Conservation (phyloP, 2,329 filamentous ascomycete genomes). For the Gaeumannomyces sp. region DNA sequence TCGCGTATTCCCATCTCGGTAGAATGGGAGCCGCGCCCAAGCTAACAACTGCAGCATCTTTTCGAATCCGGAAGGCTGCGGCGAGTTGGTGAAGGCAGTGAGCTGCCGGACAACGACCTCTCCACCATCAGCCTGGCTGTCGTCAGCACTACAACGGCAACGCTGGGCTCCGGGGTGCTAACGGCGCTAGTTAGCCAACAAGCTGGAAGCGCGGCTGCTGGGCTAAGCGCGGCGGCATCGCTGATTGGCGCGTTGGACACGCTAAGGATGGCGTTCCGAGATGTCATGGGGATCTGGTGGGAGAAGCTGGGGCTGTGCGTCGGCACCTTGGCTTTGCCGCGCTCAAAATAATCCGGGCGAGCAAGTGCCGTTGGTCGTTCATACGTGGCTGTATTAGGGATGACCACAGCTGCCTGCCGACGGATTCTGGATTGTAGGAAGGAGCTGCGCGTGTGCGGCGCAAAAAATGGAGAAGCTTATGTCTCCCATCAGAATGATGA, state of each 20-base stretch:
- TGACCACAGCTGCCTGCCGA: neutral
- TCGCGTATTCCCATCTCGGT: neutral
- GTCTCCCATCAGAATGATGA: neutral
- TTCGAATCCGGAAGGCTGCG: neutral
- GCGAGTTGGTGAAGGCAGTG: neutral
- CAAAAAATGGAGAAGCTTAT: neutral
- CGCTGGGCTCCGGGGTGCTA: neutral
- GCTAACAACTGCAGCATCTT: neutral
- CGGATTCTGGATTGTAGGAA: neutral
- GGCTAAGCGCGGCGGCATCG: neutral
- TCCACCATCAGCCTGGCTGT: neutral
- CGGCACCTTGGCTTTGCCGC: neutral
- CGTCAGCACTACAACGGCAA: neutral
- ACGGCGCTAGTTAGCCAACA: neutral
- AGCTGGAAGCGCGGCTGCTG: neutral
- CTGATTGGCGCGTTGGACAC: neutral
- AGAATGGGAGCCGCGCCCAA: neutral
- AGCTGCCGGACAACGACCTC: neutral
- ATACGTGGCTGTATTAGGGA: too few species aligned
- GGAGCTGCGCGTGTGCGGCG: neutral
- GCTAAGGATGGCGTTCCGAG: neutral
- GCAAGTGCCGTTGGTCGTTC: too few species aligned
- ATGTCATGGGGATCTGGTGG: too few species aligned
- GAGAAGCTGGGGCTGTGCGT: too few species aligned
- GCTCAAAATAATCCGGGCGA: neutral